Conservation (phyloP, 73 alveolate species). For the Paramecium primaurelia region DNA sequence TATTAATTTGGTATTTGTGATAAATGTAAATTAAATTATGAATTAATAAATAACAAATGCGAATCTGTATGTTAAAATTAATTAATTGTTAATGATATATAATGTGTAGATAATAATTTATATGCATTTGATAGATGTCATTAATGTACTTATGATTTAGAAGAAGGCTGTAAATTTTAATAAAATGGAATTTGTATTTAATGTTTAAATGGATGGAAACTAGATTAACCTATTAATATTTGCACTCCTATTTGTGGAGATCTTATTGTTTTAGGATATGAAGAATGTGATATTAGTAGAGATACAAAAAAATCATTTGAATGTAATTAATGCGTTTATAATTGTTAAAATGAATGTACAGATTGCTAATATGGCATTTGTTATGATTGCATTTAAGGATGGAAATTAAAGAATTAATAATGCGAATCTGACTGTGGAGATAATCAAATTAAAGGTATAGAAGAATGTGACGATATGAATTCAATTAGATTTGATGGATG, state of each 20-base stretch:
- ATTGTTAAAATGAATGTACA: not conserved
- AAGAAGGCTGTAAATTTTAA: not conserved
- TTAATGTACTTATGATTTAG: not conserved
- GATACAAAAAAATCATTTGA: not conserved
- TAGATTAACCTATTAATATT: not conserved
- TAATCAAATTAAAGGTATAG: not conserved
- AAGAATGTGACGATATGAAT: not conserved
- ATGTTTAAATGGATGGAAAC: not conserved
- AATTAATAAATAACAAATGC: not conserved
- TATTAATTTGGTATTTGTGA: not conserved
- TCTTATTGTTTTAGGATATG: not conserved
- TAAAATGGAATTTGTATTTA: not conserved
- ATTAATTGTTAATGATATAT: not conserved
- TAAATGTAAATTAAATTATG: not conserved
- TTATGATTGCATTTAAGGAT: not conserved
- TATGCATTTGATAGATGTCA: not conserved
- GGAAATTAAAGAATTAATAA: not conserved
- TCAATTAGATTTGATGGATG: not conserved
- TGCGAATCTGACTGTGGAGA: not conserved
- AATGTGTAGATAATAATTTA: not conserved
- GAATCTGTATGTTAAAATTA: not conserved
- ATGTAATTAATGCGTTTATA: not conserved
- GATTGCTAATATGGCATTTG: not conserved
- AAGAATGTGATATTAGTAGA: not conserved
- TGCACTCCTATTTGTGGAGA: not conserved